Base-by-base conservation (phyloP, 1,284 basidiomycete species). In the Trichosporon sp. region DNA sequence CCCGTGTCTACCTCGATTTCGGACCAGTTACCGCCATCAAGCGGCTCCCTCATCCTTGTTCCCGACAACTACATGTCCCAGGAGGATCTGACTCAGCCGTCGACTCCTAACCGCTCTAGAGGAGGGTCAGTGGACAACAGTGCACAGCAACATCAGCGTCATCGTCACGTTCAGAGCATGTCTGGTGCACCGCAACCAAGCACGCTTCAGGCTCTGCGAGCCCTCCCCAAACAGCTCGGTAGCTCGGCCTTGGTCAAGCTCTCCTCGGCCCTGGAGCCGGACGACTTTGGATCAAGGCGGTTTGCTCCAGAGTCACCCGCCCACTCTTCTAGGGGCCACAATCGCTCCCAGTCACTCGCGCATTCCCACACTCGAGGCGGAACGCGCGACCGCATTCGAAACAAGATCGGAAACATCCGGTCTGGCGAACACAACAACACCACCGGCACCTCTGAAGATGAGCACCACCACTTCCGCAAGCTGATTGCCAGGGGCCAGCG, bases 401-500 rank as follows among this genome's bases (percentile, higher is more conserved):
- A 36, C 21, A 52, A 36, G 11, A 40, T 63, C 9, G 27, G 25
- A 4, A 54, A 54, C 49, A 54, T 54, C 16, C 49, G 49, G 6
- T 31, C 29, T 1, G 34, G 21, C 14, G 29, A 31, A 6, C 16
- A 63, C 54, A 19, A 59, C 11, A 25, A 56, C 19, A 56, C 58
- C 3, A 60, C 49, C 3, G 58, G 32, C 6, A 61, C 62, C 4
- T 64, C 65, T 2, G 62, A 64, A 19, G 65, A 67, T 14, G 65
- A 67, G 19, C 60, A 46, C 14, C 56, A 61, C 27, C 36, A 57
- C 21, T 27, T 66, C 46, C 61, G 65, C 37, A 56, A 49, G 2
- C 44, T 60, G 5, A 49, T 65, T 49, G 46, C 44, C 33, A 27
- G 36, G 16, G 34, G 60, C 23, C 27, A 16, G 16, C 49, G 49